phyloP scores from a whole-genome alignment of 2,329 filamentous ascomycete genomes.

The Hortaea sp. region DNA sequence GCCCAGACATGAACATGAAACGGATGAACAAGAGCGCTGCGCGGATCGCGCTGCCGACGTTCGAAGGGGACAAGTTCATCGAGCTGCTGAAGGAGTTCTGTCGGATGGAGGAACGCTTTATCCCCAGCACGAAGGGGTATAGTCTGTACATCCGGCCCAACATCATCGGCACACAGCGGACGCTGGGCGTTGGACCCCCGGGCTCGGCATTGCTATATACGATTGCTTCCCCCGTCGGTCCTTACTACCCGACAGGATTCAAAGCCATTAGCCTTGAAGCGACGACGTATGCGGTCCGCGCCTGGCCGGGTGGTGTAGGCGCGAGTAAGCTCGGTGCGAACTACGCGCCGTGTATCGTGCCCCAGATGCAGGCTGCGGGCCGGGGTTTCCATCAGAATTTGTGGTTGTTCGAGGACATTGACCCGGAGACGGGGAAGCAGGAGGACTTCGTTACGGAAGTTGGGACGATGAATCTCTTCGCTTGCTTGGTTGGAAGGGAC shows the following conservation, averaged over 20 bases:
- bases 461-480: slow-evolving; percentile 98
- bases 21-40: slow-evolving; percentile 84
- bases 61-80: slow-evolving; percentile 63
- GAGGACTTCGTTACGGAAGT: slow-evolving; percentile 96
- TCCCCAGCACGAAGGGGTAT: slow-evolving; percentile 71
- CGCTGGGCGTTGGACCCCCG: slow-evolving; percentile 84
- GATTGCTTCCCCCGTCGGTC: slow-evolving; percentile 91
- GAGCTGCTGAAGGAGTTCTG: slow-evolving; percentile 73
- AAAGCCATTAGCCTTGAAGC: slow-evolving; percentile 94
- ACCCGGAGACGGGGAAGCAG: slow-evolving; percentile 20
- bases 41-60: slow-evolving; percentile 85
- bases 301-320: slow-evolving; percentile 94
- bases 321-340: slow-evolving; percentile 98
- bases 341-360: slow-evolving; percentile 98
- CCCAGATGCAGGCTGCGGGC: slow-evolving; percentile 81
- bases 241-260: slow-evolving; percentile 97
- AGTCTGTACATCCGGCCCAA: slow-evolving; percentile 92
- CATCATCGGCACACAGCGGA: slow-evolving; percentile 93
- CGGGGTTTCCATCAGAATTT: slow-evolving; percentile 96
- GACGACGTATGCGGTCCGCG: slow-evolving; percentile 80
- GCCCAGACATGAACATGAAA: slow-evolving; percentile 92
- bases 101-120: slow-evolving; percentile 77
- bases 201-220: slow-evolving; percentile 86
- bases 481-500: slow-evolving; percentile 74
- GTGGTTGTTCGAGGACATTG: slow-evolving; percentile 77